Percentiles rank a stretch among this genome's conserved stretches.
These are phyloP conservation scores for Mrakia gelida DNA, from an alignment of 768 basidiomycete genomes.

Conservation along the genomic window DNA sequence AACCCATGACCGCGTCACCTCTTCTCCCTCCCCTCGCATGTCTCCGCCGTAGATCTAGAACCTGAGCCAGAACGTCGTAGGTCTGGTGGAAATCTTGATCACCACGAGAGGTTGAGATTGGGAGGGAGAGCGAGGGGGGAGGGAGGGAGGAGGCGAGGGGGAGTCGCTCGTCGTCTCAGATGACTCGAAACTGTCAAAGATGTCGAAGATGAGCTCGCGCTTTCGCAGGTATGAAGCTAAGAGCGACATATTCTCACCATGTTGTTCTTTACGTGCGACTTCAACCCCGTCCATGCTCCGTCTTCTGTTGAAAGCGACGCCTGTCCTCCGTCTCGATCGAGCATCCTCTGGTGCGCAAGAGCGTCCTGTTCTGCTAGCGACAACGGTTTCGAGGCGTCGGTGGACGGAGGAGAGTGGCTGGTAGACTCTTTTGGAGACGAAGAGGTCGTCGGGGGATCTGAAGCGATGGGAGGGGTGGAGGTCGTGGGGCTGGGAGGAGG, in stretches of 20 bases:
- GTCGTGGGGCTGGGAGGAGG: background rate
- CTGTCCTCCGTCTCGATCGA: background rate
- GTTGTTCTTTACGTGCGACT: constrained; percentile 2
- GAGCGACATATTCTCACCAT: background rate
- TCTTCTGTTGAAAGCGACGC: background rate
- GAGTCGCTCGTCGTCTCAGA: background rate
- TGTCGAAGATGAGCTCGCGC: background rate
- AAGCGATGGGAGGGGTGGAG: background rate
- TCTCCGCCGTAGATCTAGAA: too few species aligned
- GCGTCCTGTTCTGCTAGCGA: constrained; percentile 5
- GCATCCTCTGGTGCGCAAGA: background rate
- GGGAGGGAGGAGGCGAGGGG: too few species aligned
- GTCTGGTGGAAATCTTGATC: too few species aligned
- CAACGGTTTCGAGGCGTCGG: background rate
- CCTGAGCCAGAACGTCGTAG: too few species aligned
- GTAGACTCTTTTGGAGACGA: background rate
- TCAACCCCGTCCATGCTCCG: background rate
- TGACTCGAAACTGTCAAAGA: background rate
- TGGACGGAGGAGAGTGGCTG: background rate
- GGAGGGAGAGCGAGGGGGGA: too few species aligned
- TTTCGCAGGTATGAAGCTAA: too few species aligned
- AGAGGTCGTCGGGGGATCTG: background rate
- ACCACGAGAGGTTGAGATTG: too few species aligned
- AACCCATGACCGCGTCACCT: too few species aligned
- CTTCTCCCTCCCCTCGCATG: too few species aligned